Evolutionary conservation across 2,329 filamentous ascomycete genomes (phyloP).

Genomic region (Aspergillus sclerotialis): DNA sequence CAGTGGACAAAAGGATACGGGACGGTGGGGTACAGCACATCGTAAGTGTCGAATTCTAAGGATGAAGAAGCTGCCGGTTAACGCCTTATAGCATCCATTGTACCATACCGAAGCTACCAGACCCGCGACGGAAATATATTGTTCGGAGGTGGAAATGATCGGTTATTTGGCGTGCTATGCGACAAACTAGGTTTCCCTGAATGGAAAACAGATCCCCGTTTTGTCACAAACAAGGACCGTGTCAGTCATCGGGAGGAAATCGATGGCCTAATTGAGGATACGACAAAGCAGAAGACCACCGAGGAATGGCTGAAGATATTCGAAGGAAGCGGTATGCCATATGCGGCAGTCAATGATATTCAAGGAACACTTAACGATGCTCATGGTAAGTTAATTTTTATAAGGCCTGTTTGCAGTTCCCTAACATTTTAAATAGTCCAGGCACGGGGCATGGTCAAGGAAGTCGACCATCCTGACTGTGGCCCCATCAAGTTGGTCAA

Average conservation of each 20-base stretch:
- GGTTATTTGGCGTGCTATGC: conserved; percentile 54
- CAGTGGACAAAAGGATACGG: conserved; percentile 77
- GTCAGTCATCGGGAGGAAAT: conserved; percentile 66
- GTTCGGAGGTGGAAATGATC: conserved; percentile 58
- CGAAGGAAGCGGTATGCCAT: conserved; percentile 89
- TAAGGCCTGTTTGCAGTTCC: no score
- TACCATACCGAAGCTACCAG: conserved; percentile 81
- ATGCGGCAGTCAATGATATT: conserved; percentile 90
- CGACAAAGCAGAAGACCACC: conserved; percentile 72
- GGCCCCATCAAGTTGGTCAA: conserved; percentile 86
- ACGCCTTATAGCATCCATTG: conserved; percentile 69
- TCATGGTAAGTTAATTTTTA: conserved; percentile 57
- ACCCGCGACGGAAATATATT: conserved; percentile 58
- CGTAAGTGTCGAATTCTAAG: conserved; percentile 45
- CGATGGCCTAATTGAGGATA: conserved; percentile 69
- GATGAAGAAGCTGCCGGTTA: conserved; percentile 3
- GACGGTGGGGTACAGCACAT: conserved; percentile 94
- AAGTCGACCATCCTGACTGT: conserved; percentile 75
- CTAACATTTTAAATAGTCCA: conserved; percentile 37
- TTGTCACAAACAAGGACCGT: conserved; percentile 52
- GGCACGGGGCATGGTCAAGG: conserved; percentile 82
- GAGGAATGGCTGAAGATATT: conserved; percentile 79
- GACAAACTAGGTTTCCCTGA: conserved; percentile 51
- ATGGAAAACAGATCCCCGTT: conserved; percentile 51
- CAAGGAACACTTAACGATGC: conserved; percentile 74